Percentiles rank a stretch among this genome's conserved stretches.
phyloP scores from a whole-genome alignment of 2,329 filamentous ascomycete species.

The Nannizziopsis barbatae region DNA sequence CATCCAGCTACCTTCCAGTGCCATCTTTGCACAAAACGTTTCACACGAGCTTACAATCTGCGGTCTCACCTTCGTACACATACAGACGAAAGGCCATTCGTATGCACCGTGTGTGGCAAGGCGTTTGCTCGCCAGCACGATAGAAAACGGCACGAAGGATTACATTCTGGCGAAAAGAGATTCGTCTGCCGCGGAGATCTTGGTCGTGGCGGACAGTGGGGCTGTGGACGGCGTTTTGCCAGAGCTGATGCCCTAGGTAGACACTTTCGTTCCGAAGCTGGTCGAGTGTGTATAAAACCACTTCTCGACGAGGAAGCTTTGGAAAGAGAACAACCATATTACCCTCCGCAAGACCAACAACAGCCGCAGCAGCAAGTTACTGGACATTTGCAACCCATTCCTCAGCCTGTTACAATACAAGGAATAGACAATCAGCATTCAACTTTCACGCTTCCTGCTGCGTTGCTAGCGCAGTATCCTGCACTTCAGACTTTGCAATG shows the following conservation, averaged over 20 bases:
- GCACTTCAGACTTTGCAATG: slow-evolving; percentile 85
- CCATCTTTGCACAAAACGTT: slow-evolving; percentile 82
- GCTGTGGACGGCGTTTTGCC: slow-evolving; percentile 84
- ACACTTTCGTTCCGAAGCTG: slow-evolving; percentile 92
- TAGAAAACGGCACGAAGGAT: slow-evolving; percentile 87
- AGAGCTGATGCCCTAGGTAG: slow-evolving; percentile 88
- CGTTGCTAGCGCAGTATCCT: slow-evolving; percentile 82
- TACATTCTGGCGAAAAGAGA: slow-evolving; percentile 97
- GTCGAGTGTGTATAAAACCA: slow-evolving; percentile 93
- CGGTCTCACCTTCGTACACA: slow-evolving; percentile 92
- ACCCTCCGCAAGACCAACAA: slow-evolving; percentile 63
- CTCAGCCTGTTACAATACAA: slow-evolving; percentile 51
- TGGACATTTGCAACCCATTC: slow-evolving; percentile 40
- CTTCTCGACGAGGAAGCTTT: slow-evolving; percentile 85
- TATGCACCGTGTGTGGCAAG: slow-evolving; percentile 93
- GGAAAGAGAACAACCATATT: slow-evolving; percentile 64
- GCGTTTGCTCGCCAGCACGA: slow-evolving; percentile 96
- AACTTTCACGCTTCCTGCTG: slow-evolving; percentile 67
- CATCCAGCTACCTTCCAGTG: slow-evolving; percentile 97
- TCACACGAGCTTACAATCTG: slow-evolving; percentile 92
- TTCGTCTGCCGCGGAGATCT: slow-evolving; percentile 92
- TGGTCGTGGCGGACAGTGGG: slow-evolving; percentile 74
- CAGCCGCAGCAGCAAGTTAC: slow-evolving; percentile 56
- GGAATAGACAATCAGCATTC: slow-evolving; percentile 46
- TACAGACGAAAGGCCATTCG: slow-evolving; percentile 92